Evolutionary conservation across 352 stramenopile genomes (phyloP), one percentile per base, ranked within the genome.

Genomic region (Peronospora tabacina): DNA sequence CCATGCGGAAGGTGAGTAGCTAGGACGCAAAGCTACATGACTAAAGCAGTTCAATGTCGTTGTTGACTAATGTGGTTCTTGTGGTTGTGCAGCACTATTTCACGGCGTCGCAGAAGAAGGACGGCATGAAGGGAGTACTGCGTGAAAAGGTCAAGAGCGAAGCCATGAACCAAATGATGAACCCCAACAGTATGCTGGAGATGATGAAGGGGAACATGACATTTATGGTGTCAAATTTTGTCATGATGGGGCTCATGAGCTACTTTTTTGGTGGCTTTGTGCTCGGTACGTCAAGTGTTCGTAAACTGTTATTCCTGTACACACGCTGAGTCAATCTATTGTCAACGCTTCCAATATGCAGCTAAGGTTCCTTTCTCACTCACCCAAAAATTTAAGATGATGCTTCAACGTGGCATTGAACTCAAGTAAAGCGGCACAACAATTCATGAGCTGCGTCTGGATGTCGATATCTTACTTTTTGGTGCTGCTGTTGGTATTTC

Each of bases 261-360:
- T 97, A 98, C 72, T 99, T 99, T 64, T 99, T 99, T 56, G 80
- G 81, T 48, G 96, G 96, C 44, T 99, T 98, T 55, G 95, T 99
- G 57, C 72, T 98, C 10, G 79, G 82, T 93, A 49, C 49, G 68
- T 62, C 7, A 26, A 8, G 52, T 28, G 9, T 20, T 30, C 6
- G 12, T 7, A 35, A 20, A 9, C 4, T 28, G 2, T 12, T 13
- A 29, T 8, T 56, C 5, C 15, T 53, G 24, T 28, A 13, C 8
- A 6, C 4, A 37, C 20, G 7, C 26, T 48, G 9, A 47, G 13
- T 15, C 36, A 20, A n/a, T 4, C 2, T 39, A 41, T 17, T 47
- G 1, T 51, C 45, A 8, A 13, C 35, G 11, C 29, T 41, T 19
- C 37, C 24, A 8, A 10, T 30, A 16, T 43, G 4, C 51, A 92